Conservation (phyloP, 768 basidiomycete species). For the Hortiboletus campestris region DNA sequence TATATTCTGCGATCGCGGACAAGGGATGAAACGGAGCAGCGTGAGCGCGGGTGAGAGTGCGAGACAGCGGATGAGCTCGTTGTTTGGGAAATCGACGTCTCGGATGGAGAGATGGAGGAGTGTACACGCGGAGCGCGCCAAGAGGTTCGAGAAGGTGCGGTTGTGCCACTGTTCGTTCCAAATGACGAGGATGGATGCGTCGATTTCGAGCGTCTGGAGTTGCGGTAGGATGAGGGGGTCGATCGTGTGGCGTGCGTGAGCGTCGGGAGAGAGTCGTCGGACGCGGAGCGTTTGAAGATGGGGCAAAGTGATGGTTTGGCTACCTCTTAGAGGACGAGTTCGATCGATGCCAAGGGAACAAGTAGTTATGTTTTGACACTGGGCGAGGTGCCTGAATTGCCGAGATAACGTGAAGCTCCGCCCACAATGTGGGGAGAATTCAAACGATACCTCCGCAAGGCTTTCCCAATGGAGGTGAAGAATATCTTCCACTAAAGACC, state of each 20-base stretch:
- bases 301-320: slow-evolving; percentile 3
- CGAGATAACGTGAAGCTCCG: slow-evolving; percentile 1
- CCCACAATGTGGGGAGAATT: slow-evolving; percentile 1
- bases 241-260: slow-evolving; percentile 1
- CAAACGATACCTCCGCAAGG: slow-evolving; percentile 15
- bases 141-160: slow-evolving; percentile 14
- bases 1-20: slow-evolving; percentile 16
- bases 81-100: slow-evolving; percentile 14
- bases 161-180: slow-evolving; percentile 4
- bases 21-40: slow-evolving; percentile 16
- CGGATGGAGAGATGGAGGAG: slow-evolving; percentile 16
- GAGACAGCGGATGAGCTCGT: slow-evolving; percentile 21
- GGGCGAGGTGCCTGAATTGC: slow-evolving; percentile 3
- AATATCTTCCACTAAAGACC: not conserved
- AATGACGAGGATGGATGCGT: not conserved
- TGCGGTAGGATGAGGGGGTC: slow-evolving; percentile 17
- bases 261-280: slow-evolving; percentile 5
- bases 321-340: not conserved
- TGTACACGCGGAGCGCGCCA: slow-evolving; percentile 13
- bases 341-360: slow-evolving; percentile 18
- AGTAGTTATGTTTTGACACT: slow-evolving; percentile 21
- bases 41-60: slow-evolving; percentile 8
- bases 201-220: slow-evolving; percentile 20
- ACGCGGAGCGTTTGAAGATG: slow-evolving; percentile 16
- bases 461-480: slow-evolving; percentile 12